A percentile compares a stretch with the other conserved stretches of the same genome.
Evolutionary conservation across 208 protist species (phyloP).

Genomic region (Acanthamoeba culbertsoni): DNA sequence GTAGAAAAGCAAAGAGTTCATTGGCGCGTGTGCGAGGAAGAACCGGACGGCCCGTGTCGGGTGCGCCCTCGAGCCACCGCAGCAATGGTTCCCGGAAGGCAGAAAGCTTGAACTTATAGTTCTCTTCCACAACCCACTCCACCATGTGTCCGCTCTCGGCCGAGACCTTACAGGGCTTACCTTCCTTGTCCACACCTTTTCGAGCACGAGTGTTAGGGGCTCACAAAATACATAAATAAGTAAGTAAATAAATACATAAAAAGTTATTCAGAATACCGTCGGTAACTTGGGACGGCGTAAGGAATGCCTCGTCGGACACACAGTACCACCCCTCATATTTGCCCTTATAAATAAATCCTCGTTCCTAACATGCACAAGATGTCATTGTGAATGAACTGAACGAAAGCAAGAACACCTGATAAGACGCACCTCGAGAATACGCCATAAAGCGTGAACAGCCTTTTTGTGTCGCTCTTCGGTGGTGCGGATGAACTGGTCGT

Average conservation of each 20-base stretch:
- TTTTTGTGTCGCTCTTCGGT: slow-evolving; percentile 89
- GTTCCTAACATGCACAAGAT: not conserved
- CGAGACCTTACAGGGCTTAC: slow-evolving; percentile 90
- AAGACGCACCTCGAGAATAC: slow-evolving; percentile 77
- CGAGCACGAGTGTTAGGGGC: not conserved
- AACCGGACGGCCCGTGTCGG: slow-evolving; percentile 82
- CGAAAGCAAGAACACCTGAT: no score
- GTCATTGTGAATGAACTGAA: not conserved
- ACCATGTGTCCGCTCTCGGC: slow-evolving; percentile 90
- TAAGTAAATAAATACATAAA: not conserved
- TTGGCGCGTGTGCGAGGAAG: slow-evolving; percentile 90
- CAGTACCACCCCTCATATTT: slow-evolving; percentile 99
- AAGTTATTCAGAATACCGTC: no score
- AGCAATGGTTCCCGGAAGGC: not conserved
- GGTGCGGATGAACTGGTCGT: slow-evolving; percentile 96
- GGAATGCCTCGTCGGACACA: slow-evolving; percentile 96
- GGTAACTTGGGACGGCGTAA: slow-evolving; percentile 73
- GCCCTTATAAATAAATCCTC: slow-evolving; percentile 96
- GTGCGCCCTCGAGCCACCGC: slow-evolving; percentile 78
- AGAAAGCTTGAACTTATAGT: slow-evolving; percentile 98
- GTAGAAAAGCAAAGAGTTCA: slow-evolving; percentile 88
- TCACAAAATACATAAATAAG: not conserved
- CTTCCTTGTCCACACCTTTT: slow-evolving; percentile 87
- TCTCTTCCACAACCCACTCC: slow-evolving; percentile 95
- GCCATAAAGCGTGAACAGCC: slow-evolving; percentile 90